Evolutionary conservation across 192 early-diverging fungal species (phyloP).

Genomic region (Dissophora globulifera): DNA sequence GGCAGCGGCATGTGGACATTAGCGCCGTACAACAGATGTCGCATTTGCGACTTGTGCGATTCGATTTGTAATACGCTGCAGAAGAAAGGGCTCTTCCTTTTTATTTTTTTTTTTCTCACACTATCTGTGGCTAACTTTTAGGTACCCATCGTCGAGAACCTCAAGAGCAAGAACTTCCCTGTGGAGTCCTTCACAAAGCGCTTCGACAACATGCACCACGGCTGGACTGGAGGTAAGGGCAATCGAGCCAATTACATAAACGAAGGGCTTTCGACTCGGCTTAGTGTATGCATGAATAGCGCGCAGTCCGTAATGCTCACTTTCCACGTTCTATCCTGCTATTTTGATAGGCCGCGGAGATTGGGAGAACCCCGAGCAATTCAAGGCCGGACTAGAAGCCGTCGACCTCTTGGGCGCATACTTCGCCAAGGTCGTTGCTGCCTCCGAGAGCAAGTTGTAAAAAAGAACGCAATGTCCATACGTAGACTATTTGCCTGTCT

Average conservation of each 20-base stretch:
- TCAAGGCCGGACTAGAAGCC: conserved; percentile 29
- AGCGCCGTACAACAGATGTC: no score
- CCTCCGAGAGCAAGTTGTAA: conserved; percentile 26
- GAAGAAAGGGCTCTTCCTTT: no score
- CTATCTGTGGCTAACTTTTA: not conserved
- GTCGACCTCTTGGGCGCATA: conserved; percentile 30
- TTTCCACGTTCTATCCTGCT: not conserved
- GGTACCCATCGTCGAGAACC: conserved; percentile 13
- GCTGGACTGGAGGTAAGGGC: conserved; percentile 40
- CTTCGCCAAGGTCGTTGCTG: conserved; percentile 35
- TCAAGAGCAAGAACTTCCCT: conserved; percentile 28
- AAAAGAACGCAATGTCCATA: conserved; percentile 3
- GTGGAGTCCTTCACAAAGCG: conserved; percentile 26
- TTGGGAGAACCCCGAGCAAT: conserved; percentile 23
- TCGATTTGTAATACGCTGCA: not conserved
- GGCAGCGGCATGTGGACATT: no score
- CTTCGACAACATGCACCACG: conserved; percentile 41
- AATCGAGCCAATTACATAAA: no score
- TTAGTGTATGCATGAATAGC: no score
- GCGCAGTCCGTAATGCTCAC: no score
- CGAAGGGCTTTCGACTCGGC: no score
- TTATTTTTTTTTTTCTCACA: no score
- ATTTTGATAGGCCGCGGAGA: conserved; percentile 30
- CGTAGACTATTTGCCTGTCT: no score
- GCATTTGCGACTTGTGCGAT: no score